Evolutionary conservation across 257 asterid genomes (phyloP).

Genomic region (Scutellaria minor): DNA sequence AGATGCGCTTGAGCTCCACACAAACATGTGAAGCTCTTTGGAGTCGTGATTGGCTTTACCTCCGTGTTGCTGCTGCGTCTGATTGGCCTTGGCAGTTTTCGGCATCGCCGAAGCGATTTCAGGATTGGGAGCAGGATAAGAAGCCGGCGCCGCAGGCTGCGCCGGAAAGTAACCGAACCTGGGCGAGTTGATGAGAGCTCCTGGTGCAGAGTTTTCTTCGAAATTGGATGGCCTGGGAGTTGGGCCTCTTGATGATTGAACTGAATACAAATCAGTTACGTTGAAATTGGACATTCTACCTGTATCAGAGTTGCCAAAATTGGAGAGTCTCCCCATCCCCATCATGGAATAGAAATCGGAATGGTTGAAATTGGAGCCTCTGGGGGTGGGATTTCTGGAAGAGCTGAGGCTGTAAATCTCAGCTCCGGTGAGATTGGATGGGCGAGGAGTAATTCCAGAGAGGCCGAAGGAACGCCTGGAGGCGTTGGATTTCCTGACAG

Average conservation of each 20-base stretch:
- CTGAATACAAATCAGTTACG: constrained; percentile 76
- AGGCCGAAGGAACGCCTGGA: constrained; percentile 71
- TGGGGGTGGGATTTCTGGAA: constrained; percentile 57
- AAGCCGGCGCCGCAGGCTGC: constrained; percentile 52
- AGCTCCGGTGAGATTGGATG: constrained; percentile 57
- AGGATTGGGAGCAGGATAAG: constrained; percentile 94
- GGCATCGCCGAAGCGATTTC: constrained; percentile 71
- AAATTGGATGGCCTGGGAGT: constrained; percentile 92
- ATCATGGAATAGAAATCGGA: constrained; percentile 60
- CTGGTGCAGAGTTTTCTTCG: constrained; percentile 77
- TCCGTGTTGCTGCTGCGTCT: constrained; percentile 32
- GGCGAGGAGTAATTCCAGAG: constrained; percentile 57
- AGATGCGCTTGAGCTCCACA: constrained; percentile 97
- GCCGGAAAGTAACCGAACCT: constrained; percentile 72
- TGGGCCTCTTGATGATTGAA: constrained; percentile 89
- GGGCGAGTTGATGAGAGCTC: constrained; percentile 64
- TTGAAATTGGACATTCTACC: constrained; percentile 77
- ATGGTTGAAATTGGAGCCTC: constrained; percentile 62
- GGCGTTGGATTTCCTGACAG: constrained; percentile 83
- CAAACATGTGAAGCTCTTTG: constrained; percentile 97
- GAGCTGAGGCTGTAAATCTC: constrained; percentile 66
- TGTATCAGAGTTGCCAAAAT: constrained; percentile 78
- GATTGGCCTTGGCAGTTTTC: constrained; percentile 44
- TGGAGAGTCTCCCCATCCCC: constrained; percentile 83
- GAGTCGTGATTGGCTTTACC: constrained; percentile 68